A percentile compares a stretch with the other conserved stretches of the same genome.
phyloP scores from a whole-genome alignment of 2,329 filamentous ascomycete genomes.

The Colletotrichum sojae region DNA sequence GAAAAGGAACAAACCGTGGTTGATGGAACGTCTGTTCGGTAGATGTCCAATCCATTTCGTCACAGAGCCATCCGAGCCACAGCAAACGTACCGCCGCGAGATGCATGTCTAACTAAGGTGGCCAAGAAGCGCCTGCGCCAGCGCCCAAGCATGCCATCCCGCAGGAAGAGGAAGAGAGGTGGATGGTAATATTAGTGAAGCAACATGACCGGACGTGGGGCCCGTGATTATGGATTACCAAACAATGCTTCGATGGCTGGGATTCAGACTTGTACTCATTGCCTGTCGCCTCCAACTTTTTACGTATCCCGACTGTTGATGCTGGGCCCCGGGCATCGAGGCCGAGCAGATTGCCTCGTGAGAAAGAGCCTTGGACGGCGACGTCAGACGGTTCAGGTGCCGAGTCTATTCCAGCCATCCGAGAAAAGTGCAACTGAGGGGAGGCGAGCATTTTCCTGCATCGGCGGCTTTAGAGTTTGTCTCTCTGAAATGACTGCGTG shows the following conservation, averaged over 20 bases:
- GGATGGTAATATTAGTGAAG: neutral
- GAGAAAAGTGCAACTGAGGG: neutral
- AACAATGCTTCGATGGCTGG: no score
- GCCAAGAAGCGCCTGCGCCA: neutral
- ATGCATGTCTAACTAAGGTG: no score
- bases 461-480: slow-evolving; percentile 37
- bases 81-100: no score
- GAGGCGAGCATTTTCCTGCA: slow-evolving; percentile 21
- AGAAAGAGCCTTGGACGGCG: neutral
- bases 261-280: no score
- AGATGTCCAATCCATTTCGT: no score
- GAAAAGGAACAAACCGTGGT: neutral
- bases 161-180: neutral
- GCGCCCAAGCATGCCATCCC: slow-evolving; percentile 1
- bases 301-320: no score
- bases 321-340: no score
- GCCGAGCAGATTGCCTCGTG: neutral
- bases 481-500: slow-evolving; percentile 7
- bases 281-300: no score
- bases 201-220: neutral
- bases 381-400: slow-evolving; percentile 11
- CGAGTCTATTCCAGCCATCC: slow-evolving; percentile 4
- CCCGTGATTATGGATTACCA: neutral
- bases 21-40: no score
- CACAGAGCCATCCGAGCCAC: no score